Conservation (phyloP, 805 yeast genomes). For the Wickerhamomyces chaumierensis region DNA sequence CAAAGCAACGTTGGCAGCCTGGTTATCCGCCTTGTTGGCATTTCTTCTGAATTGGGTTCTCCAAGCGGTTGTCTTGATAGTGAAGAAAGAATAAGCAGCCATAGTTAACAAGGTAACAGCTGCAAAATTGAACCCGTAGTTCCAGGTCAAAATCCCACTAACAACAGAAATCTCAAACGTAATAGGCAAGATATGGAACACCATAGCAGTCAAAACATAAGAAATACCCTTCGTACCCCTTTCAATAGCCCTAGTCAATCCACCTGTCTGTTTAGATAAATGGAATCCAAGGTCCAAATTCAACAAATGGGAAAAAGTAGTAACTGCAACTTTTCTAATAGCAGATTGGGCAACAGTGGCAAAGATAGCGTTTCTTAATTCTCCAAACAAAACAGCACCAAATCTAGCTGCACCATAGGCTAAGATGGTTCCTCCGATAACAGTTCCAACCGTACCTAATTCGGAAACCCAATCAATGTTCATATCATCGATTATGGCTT, state of each 20-base stretch:
- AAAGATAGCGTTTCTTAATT: constrained; percentile 87
- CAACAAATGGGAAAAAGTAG: constrained; percentile 76
- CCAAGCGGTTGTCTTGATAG: constrained; percentile 93
- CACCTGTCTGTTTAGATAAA: constrained; percentile 87
- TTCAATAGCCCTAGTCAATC: constrained; percentile 90
- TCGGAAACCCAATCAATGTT: constrained; percentile 73
- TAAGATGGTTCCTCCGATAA: constrained; percentile 57
- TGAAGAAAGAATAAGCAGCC: constrained; percentile 79
- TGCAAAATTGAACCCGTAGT: constrained; percentile 83
- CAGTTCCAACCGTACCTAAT: constrained; percentile 51
- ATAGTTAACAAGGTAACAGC: constrained; percentile 80
- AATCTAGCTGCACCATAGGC: constrained; percentile 93
- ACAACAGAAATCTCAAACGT: constrained; percentile 87
- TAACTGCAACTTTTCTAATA: constrained; percentile 77
- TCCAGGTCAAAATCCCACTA: constrained; percentile 86
- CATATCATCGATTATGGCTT: constrained; percentile 81
- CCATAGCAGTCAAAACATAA: constrained; percentile 88
- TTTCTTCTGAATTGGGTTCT: constrained; percentile 82
- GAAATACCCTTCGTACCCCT: constrained; percentile 97
- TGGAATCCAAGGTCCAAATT: constrained; percentile 85
- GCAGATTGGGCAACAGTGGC: constrained; percentile 94
- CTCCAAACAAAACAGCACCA: constrained; percentile 92
- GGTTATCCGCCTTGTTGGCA: constrained; percentile 88
- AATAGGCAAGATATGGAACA: constrained; percentile 92
- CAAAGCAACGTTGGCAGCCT: constrained; percentile 89